Evolutionary conservation across 495 filamentous ascomycete species (phyloP).

Genomic region (Podospora fimiseda): DNA sequence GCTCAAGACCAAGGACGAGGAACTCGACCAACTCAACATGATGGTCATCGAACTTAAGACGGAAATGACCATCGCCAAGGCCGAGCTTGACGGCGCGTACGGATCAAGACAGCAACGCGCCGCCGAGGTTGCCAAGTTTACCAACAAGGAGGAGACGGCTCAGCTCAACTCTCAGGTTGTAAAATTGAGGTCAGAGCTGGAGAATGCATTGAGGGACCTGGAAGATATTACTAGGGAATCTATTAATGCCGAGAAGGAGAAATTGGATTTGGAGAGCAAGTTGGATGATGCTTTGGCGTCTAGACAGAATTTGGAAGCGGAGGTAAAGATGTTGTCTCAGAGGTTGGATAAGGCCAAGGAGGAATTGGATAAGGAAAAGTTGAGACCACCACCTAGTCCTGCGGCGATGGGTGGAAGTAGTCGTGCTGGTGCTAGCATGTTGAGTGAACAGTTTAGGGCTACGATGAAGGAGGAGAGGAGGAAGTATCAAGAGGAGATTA

Average conservation of each 20-base stretch:
- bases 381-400: constrained; percentile 25
- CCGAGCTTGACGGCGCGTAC: constrained; percentile 92
- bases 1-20: constrained; percentile 50
- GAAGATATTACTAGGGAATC: constrained; percentile 80
- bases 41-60: constrained; percentile 83
- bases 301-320: constrained; percentile 31
- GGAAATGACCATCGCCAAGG: constrained; percentile 84
- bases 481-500: constrained; percentile 47
- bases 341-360: constrained; percentile 36
- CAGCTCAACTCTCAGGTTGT: constrained; percentile 55
- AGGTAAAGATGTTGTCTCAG: constrained; percentile 27
- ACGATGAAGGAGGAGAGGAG: constrained; percentile 46
- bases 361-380: constrained; percentile 38
- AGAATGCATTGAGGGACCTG: constrained; percentile 75
- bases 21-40: constrained; percentile 68
- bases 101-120: constrained; percentile 71
- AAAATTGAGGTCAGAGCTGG: constrained; percentile 70
- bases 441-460: constrained; percentile 36
- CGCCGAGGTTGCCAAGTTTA: constrained; percentile 63
- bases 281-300: constrained; percentile 32
- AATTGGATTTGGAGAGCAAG: constrained; percentile 62
- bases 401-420: constrained; percentile 1
- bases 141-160: constrained; percentile 58
- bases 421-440: constrained; percentile 16
- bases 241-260: constrained; percentile 82